Conservation (phyloP, 352 stramenopile species). For the Pythium coloratum region DNA sequence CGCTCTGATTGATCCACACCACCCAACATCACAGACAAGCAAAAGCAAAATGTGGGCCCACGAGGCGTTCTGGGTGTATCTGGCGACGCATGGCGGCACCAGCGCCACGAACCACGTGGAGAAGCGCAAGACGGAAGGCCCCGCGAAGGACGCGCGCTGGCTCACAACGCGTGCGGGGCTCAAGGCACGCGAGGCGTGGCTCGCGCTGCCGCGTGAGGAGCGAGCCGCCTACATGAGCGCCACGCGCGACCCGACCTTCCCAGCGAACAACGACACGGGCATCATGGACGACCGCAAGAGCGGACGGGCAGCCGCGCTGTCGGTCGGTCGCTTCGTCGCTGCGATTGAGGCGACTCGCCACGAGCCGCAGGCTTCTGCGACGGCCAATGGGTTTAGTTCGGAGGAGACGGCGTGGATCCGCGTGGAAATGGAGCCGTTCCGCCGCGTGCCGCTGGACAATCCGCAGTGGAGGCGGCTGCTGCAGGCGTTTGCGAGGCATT, state of each 20-base stretch:
- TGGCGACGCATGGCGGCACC: neutral
- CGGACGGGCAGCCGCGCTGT: neutral
- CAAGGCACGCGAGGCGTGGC: neutral
- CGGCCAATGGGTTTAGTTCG: neutral
- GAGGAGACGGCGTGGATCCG: neutral
- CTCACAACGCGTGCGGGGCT: neutral
- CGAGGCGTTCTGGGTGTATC: constrained; percentile 4
- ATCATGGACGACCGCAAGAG: neutral
- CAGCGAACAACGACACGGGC: neutral
- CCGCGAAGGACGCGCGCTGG: neutral
- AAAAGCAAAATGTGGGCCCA: neutral
- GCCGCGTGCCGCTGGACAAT: neutral
- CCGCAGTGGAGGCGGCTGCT: neutral
- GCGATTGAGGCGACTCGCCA: neutral
- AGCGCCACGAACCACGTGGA: neutral
- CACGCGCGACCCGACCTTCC: neutral
- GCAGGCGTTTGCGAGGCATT: neutral
- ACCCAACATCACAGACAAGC: too few relatives aligned
- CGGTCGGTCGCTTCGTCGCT: neutral
- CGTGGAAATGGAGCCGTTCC: constrained; percentile 1
- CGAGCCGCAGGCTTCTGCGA: neutral
- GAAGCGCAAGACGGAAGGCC: neutral
- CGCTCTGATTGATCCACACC: too few relatives aligned
- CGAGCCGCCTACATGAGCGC: neutral
- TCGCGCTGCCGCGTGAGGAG: neutral